These are phyloP conservation scores for Hyaloperonospora arabidopsidis DNA, from an alignment of 352 stramenopile genomes.

Conservation along the genomic window DNA sequence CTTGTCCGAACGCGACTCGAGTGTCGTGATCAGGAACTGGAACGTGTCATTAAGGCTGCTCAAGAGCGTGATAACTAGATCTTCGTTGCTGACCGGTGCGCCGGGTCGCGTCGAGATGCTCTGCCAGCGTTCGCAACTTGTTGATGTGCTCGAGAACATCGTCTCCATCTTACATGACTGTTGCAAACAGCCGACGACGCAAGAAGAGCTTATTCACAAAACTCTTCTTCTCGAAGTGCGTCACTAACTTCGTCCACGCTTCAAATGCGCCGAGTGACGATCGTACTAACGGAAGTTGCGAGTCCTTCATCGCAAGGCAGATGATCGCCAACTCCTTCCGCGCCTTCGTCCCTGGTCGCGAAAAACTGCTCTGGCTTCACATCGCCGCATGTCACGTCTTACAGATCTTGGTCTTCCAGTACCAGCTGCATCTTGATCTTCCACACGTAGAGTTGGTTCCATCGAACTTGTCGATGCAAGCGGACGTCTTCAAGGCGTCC, in stretches of 20 bases:
- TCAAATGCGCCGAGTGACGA: not conserved
- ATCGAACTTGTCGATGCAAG: not conserved
- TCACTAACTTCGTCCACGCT: not conserved
- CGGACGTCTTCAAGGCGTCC: not conserved
- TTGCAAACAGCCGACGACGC: not conserved
- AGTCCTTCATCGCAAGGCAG: not conserved
- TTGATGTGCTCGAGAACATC: conserved; percentile 1
- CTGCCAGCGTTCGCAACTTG: not conserved
- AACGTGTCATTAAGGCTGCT: not conserved
- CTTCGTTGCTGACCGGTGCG: not conserved
- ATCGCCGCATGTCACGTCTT: not conserved
- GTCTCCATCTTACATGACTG: not conserved
- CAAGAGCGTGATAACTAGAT: not conserved
- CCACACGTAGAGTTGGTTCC: not conserved
- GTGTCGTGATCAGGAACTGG: not conserved
- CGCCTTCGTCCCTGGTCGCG: not conserved
- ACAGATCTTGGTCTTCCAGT: not conserved
- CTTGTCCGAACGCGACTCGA: not conserved
- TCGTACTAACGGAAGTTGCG: not conserved
- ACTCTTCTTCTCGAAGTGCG: not conserved
- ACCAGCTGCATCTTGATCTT: not conserved
- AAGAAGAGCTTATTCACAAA: not conserved
- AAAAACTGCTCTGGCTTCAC: not conserved
- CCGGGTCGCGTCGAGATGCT: not conserved
- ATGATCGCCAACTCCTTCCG: not conserved